phyloP scores from a whole-genome alignment of 257 asterid species.

The Sherardia arvensis region DNA sequence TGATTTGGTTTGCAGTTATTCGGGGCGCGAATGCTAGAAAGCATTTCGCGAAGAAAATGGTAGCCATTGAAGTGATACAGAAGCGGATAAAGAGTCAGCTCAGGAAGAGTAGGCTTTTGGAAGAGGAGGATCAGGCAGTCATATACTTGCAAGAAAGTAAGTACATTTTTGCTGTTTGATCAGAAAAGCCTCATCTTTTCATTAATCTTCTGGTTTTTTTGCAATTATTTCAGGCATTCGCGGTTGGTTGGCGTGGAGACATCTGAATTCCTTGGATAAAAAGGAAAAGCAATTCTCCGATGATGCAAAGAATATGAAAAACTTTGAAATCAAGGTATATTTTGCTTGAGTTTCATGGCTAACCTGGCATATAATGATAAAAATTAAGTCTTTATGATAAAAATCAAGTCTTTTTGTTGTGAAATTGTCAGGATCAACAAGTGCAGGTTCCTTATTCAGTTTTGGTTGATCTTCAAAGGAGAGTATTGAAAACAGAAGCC shows the following conservation, averaged over 20 bases:
- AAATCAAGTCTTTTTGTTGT: background rate
- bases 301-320: constrained; percentile 3
- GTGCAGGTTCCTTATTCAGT: constrained; percentile 24
- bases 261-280: constrained; percentile 4
- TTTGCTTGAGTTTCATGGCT: background rate
- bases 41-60: constrained; percentile 17
- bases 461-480: constrained; percentile 43
- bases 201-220: background rate
- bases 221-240: constrained; percentile 22
- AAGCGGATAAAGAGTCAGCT: constrained; percentile 25
- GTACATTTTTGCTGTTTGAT: background rate
- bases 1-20: constrained; percentile 33
- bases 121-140: constrained; percentile 21
- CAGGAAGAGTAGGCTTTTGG: constrained; percentile 4
- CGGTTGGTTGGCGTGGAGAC: constrained; percentile 26
- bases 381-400: background rate
- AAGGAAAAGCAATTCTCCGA: constrained; percentile 4
- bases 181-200: background rate
- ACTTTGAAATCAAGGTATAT: constrained; percentile 23
- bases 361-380: background rate
- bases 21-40: constrained; percentile 60
- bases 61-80: constrained; percentile 35
- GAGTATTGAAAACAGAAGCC: constrained; percentile 49
- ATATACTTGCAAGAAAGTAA: constrained; percentile 30
- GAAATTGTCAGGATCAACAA: constrained; percentile 19